phyloP scores from a whole-genome alignment of 345 rosid genomes.

The Arabidopsis arenosa region DNA sequence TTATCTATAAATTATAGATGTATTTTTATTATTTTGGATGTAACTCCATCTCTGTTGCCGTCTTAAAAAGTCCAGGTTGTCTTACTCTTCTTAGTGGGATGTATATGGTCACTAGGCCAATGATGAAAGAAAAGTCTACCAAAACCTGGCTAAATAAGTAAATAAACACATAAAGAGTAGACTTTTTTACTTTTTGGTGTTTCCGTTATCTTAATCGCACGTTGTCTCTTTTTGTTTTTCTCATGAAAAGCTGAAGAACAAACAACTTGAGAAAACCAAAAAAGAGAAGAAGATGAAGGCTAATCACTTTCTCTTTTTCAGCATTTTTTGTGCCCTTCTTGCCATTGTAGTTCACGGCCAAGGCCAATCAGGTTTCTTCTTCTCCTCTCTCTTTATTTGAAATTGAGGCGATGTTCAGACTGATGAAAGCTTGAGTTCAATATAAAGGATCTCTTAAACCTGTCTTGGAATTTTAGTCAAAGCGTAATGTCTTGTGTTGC shows the following conservation, averaged over 20 bases:
- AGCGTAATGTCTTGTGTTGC: not conserved
- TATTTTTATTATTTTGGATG: too few species aligned
- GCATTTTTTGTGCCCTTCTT: slow-evolving; percentile 24
- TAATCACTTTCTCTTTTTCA: slow-evolving; percentile 16
- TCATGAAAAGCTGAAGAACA: slow-evolving; percentile 1
- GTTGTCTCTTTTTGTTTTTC: not conserved
- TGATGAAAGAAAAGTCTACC: not conserved
- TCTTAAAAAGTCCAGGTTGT: not conserved
- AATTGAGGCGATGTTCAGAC: not conserved
- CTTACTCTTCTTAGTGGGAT: not conserved
- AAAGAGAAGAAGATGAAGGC: slow-evolving; percentile 15
- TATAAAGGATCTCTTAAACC: not conserved
- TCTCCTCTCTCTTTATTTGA: slow-evolving; percentile 5
- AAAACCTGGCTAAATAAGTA: not conserved
- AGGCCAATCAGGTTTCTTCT: slow-evolving; percentile 51
- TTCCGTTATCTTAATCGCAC: slow-evolving; percentile 21
- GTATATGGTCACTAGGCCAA: not conserved
- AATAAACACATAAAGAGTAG: slow-evolving; percentile 1
- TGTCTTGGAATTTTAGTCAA: not conserved
- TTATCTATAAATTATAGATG: too few species aligned
- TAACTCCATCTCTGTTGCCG: too few species aligned
- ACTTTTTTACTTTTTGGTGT: slow-evolving; percentile 2
- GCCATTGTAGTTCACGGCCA: slow-evolving; percentile 46
- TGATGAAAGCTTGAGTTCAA: slow-evolving; percentile 3
- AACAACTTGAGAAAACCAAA: not conserved